These are phyloP conservation scores for Boletus rex-veris DNA, from an alignment of 768 basidiomycete genomes.

Conservation along the genomic window DNA sequence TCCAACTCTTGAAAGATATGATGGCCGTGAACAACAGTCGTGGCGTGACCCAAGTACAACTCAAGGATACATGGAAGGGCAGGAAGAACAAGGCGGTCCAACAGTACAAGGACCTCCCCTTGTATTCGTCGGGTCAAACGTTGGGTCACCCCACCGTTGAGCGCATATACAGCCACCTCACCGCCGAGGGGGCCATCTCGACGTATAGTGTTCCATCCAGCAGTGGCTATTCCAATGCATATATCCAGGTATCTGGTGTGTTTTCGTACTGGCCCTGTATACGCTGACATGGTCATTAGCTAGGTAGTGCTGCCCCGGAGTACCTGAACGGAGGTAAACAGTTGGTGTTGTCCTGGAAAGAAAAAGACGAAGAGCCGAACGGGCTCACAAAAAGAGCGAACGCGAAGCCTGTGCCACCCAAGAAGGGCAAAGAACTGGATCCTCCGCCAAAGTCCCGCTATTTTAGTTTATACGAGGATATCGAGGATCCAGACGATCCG, in stretches of 20 bases:
- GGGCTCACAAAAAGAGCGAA: slow-evolving; percentile 7
- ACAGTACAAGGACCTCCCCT: slow-evolving; percentile 43
- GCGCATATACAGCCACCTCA: slow-evolving; percentile 57
- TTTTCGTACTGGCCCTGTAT: not conserved
- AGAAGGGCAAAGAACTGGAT: slow-evolving; percentile 23
- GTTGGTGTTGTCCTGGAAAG: slow-evolving; percentile 28
- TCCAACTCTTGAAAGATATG: slow-evolving; percentile 55
- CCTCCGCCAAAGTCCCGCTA: not conserved
- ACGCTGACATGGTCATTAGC: slow-evolving; percentile 10
- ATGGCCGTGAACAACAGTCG: slow-evolving; percentile 38
- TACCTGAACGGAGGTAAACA: slow-evolving; percentile 18
- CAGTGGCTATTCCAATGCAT: slow-evolving; percentile 48
- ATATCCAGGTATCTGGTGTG: slow-evolving; percentile 43
- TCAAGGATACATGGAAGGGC: slow-evolving; percentile 65
- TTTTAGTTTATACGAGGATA: slow-evolving; percentile 27
- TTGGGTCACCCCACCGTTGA: slow-evolving; percentile 56
- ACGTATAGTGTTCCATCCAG: slow-evolving; percentile 46
- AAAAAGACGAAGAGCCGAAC: slow-evolving; percentile 13
- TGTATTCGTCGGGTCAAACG: slow-evolving; percentile 54
- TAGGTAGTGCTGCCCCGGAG: slow-evolving; percentile 19
- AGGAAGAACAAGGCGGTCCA: slow-evolving; percentile 43
- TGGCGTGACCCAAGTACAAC: slow-evolving; percentile 56
- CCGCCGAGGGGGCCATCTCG: slow-evolving; percentile 46
- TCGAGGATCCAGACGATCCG: slow-evolving; percentile 24
- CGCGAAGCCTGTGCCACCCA: slow-evolving; percentile 5